Conservation (phyloP, 345 rosid species). For the Brassica rapa region DNA sequence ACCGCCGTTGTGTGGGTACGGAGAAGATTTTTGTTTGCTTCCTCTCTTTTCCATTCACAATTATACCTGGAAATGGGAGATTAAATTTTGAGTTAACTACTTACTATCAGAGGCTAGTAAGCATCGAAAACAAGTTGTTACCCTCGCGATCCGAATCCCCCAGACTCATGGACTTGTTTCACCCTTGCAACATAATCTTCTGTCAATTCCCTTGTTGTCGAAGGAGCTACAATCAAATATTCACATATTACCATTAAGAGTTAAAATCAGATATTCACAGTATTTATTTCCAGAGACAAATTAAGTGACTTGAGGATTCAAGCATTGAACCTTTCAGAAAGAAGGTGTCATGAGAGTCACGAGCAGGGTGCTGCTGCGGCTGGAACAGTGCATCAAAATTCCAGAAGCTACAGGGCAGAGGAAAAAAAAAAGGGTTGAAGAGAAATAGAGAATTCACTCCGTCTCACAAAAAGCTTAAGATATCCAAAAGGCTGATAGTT, state of each 20-base stretch:
- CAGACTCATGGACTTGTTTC: constrained; percentile 73
- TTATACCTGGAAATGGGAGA: constrained; percentile 53
- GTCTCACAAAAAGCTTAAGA: neutral
- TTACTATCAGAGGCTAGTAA: neutral
- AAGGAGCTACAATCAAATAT: constrained; percentile 61
- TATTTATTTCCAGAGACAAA: neutral
- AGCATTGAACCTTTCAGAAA: constrained; percentile 63
- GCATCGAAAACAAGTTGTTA: constrained; percentile 33
- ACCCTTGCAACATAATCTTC: constrained; percentile 89
- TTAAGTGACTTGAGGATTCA: constrained; percentile 15
- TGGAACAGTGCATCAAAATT: constrained; percentile 95
- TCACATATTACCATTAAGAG: neutral
- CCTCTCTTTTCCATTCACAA: constrained; percentile 96
- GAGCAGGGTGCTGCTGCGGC: constrained; percentile 99
- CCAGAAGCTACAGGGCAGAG: constrained; percentile 72
- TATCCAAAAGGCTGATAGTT: neutral
- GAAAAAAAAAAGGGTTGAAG: constrained; percentile 6
- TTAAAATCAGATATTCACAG: neutral
- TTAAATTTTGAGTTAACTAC: neutral
- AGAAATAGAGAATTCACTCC: neutral
- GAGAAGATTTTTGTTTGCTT: constrained; percentile 90
- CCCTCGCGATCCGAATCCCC: constrained; percentile 97
- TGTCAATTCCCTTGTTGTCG: constrained; percentile 69
- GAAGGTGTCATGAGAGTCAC: constrained; percentile 97
- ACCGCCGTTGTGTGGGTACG: constrained; percentile 97